Base-by-base conservation (phyloP, 2,329 filamentous ascomycete genomes). In the Erysiphe pulchra region DNA sequence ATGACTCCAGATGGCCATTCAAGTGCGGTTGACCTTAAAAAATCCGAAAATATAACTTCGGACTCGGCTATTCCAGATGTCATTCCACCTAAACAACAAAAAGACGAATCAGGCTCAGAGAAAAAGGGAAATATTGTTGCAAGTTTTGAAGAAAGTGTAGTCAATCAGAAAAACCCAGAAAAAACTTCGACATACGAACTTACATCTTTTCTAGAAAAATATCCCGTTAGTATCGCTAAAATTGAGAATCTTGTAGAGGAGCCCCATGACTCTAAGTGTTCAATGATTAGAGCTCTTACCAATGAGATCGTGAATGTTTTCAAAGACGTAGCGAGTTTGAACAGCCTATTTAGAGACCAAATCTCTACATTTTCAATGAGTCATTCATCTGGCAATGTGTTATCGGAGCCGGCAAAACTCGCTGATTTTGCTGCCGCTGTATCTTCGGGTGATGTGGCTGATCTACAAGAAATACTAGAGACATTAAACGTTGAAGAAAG, bases 231-330 rank as follows among this genome's bases (percentile, higher is more conserved):
- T 59, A 69, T 98, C 45, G 90, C 92, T 53, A 92, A 93, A 54
- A 86, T 95, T 36, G 85, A 95, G 50, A 98, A 98, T 55, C 68
- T 98, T 46, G 68, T 69, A 0, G 90, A 98, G 56, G 80, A 93
- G 56, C 78, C 85, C 0, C 82, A 82, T 59, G 90, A 95, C 60
- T 79, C 84, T 57, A 92, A 87, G 62, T 90, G 80, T 56, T 78
- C 79, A 16, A 77, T 90, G 32, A 85, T 95, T 49, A 78, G 84
- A 46, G 90, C 90, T 12, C 76, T 98, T 41, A 90, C 87, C 44
- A 93, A 87, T 56, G 92, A 98, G 64, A 95, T 98, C 50, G 85
- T 98, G 59, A 95, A 94, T 59, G 90, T 93, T 0, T 95, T 94
- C 68, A 95, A 94, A 64, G 86, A 95, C 60, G 84, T 98, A 46